A percentile compares a stretch with the other conserved stretches of the same genome.
These are phyloP conservation scores for Magnolia kwangsiensis DNA, from an alignment of 164 flowering plant species.

Conservation along the genomic window DNA sequence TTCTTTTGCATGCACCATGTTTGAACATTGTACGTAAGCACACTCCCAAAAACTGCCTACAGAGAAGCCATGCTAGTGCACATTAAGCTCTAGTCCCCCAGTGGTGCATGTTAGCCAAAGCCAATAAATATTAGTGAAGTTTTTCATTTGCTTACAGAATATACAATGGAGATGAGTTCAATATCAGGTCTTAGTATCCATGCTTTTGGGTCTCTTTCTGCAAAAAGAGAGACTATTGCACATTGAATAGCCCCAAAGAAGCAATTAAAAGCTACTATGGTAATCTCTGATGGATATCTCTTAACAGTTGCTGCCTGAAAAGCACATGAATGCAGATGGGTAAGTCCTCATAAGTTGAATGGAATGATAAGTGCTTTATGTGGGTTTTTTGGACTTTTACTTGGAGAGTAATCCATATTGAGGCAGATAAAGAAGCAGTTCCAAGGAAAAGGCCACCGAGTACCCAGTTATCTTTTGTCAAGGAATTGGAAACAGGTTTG, in stretches of 20 bases:
- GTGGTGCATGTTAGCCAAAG: neutral
- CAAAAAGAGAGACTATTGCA: constrained; percentile 19
- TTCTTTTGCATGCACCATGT: constrained; percentile 45
- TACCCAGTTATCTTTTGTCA: constrained; percentile 1
- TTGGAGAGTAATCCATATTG: constrained; percentile 32
- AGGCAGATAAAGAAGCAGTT: constrained; percentile 8
- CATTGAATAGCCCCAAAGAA: constrained; percentile 32
- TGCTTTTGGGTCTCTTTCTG: constrained; percentile 27
- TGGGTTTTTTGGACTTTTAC: constrained; percentile 14
- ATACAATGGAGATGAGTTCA: constrained; percentile 29
- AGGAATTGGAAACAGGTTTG: neutral
- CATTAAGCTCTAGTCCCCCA: neutral
- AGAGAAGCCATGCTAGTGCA: neutral
- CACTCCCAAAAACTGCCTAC: constrained; percentile 36
- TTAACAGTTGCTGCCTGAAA: constrained; percentile 26
- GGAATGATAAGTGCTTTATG: neutral
- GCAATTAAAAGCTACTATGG: constrained; percentile 33
- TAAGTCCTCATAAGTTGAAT: neutral
- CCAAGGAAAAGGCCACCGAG: constrained; percentile 5
- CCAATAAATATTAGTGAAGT: neutral
- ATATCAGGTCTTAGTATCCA: constrained; percentile 32
- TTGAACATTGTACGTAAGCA: constrained; percentile 19
- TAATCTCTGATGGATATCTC: constrained; percentile 26
- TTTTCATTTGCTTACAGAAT: constrained; percentile 31
- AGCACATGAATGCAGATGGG: neutral